These are phyloP conservation scores for Syncephalis fuscata DNA, from an alignment of 371 early-diverging fungal species.

Conservation along the genomic window DNA sequence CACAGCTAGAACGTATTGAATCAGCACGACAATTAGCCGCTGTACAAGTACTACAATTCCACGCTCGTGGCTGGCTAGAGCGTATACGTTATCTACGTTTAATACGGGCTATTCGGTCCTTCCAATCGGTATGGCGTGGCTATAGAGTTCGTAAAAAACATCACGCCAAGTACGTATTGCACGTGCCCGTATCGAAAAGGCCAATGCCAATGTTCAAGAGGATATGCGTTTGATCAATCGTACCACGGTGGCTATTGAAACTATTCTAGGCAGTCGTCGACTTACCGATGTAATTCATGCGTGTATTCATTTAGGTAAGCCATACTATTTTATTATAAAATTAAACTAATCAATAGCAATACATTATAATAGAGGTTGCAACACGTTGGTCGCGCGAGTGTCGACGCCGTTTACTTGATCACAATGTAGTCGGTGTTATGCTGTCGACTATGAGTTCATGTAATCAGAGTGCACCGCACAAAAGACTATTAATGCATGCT, in stretches of 20 bases:
- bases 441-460: too few relatives aligned
- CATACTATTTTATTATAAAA: background rate
- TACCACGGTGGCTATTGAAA: constrained; percentile 18
- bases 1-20: too few relatives aligned
- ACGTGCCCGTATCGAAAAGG: constrained; percentile 14
- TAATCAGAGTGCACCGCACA: too few relatives aligned
- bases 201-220: constrained; percentile 16
- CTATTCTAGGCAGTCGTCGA: constrained; percentile 14
- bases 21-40: too few relatives aligned
- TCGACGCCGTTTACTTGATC: too few relatives aligned
- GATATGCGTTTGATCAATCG: constrained; percentile 21
- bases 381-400: too few relatives aligned
- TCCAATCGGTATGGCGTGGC: constrained; percentile 17
- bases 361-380: too few relatives aligned
- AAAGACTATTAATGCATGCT: too few relatives aligned
- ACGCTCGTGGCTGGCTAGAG: constrained; percentile 11
- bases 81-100: constrained; percentile 3
- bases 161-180: constrained; percentile 14
- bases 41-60: constrained; percentile 10
- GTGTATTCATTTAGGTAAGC: constrained; percentile 17
- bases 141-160: constrained; percentile 12
- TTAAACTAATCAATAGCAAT: too few relatives aligned
- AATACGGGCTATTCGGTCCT: constrained; percentile 7
- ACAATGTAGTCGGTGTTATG: too few relatives aligned
- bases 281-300: constrained; percentile 18